Evolutionary conservation across 192 early-diverging fungal genomes (phyloP).

Genomic region (Globomyces pollinis-pini): DNA sequence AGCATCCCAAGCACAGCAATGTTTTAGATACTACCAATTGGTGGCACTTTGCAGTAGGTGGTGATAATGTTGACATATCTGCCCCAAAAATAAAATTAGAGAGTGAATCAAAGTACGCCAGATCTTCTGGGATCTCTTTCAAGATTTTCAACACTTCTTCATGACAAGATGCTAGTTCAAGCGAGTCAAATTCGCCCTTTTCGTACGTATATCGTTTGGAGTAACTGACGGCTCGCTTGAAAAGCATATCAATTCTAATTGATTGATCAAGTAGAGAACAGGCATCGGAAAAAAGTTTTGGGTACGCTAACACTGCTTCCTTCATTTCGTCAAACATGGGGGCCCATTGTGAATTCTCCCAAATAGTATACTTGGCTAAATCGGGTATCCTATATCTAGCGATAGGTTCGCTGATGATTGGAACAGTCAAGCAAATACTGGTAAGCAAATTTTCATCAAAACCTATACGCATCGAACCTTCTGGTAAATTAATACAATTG

Average conservation of each 20-base stretch:
- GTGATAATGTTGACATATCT: not conserved
- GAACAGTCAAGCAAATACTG: too few species aligned
- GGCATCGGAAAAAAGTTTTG: not conserved
- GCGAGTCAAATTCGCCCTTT: not conserved
- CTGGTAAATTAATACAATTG: too few species aligned
- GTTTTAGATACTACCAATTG: not conserved
- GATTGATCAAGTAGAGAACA: not conserved
- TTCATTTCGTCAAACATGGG: conserved; percentile 8
- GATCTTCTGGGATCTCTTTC: too few species aligned
- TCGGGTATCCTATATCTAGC: not conserved
- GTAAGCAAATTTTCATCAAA: too few species aligned
- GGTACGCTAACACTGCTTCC: not conserved
- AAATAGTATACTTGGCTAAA: not conserved
- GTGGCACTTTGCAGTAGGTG: not conserved
- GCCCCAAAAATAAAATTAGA: too few species aligned
- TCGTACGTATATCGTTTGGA: not conserved
- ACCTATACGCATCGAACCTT: too few species aligned
- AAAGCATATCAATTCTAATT: not conserved
- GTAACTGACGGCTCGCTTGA: too few species aligned
- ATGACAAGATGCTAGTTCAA: not conserved
- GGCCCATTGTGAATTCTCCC: not conserved
- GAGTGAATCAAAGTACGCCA: not conserved
- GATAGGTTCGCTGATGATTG: too few species aligned
- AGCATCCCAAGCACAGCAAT: not conserved
- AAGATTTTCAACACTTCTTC: not conserved